A percentile compares a stretch with the other conserved stretches of the same genome.
Conservation (phyloP, 345 rosid species). For the Rhizophora mangle region DNA sequence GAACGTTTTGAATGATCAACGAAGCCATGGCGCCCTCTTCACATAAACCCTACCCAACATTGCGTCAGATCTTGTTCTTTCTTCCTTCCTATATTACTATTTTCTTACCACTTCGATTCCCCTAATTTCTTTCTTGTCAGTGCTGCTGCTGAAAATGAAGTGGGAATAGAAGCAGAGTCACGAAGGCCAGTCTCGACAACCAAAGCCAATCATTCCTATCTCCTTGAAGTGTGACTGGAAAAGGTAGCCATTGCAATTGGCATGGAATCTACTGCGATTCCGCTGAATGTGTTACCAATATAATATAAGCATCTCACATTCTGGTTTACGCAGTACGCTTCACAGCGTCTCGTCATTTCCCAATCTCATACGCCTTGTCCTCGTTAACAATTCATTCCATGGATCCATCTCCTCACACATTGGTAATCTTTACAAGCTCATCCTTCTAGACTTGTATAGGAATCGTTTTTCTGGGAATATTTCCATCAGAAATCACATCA, state of each 20-base stretch:
- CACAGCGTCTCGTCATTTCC: too few relatives aligned
- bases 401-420: constrained; percentile 24
- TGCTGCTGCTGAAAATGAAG: not conserved
- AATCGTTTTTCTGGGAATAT: constrained; percentile 1
- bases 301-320: constrained; percentile 5
- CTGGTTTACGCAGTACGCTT: constrained; percentile 8
- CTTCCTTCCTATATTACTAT: not conserved
- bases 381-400: constrained; percentile 11
- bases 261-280: constrained; percentile 11
- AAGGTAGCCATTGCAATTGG: constrained; percentile 17
- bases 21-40: too few relatives aligned
- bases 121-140: not conserved
- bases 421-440: constrained; percentile 18
- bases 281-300: not conserved
- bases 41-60: too few relatives aligned
- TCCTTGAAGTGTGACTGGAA: not conserved
- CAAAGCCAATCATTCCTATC: constrained; percentile 6
- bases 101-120: not conserved
- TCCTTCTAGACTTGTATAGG: constrained; percentile 8
- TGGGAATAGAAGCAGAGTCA: not conserved
- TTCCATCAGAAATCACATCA: too few relatives aligned
- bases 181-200: constrained; percentile 23
- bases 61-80: not conserved
- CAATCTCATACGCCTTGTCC: too few relatives aligned
- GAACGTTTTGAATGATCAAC: too few relatives aligned